Evolutionary conservation across 768 basidiomycete species (phyloP), one percentile per base, ranked within the genome.

Genomic region (Mycena metata): DNA sequence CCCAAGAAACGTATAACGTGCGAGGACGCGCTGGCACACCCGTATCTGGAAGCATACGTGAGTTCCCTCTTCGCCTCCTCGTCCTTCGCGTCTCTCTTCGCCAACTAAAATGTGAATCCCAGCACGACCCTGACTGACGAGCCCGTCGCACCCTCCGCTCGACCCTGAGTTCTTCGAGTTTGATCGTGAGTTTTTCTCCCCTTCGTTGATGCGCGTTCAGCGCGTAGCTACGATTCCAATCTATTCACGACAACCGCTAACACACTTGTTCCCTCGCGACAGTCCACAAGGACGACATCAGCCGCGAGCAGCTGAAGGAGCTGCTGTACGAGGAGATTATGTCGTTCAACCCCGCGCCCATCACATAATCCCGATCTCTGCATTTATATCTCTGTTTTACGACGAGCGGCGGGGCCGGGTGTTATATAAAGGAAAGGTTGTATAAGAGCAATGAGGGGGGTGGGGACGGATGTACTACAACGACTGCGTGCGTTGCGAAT

Each of bases 141-240:
- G 80, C 98, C 98, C 0, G 89, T 91, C 24, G 96, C 96, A 0
- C 93, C 96, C 6, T n/a, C 96, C 97, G n/a, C 90, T 99, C 54
- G 94, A 95, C 72, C 92, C 96, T 5, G 91, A 93, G 72, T 99
- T 99, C 85, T 99, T 99, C 79, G 96, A 97, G 76, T 99, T 99
- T 78, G 98, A 99, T 79, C 81, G 93, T 94, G 71, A 81, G 92
- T 86, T 59, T 57, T 67, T 23, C 57, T 26, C 10, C 16, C 30
- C 3, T 24, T 55, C 9, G 51, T 35, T 30, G 30, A 30, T 30
- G 30, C 30, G 30, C 30, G 30, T 30, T 30, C 30, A n/a, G 30
- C 30, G 30, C 30, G 30, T 30, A 30, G 6, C 30, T 30, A 30
- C 30, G 30, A 30, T 3, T 30, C 30, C 30, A 30, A 30, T 30